phyloP scores from a whole-genome alignment of 2,329 filamentous ascomycete genomes.

The Aspergillus chevalieri region DNA sequence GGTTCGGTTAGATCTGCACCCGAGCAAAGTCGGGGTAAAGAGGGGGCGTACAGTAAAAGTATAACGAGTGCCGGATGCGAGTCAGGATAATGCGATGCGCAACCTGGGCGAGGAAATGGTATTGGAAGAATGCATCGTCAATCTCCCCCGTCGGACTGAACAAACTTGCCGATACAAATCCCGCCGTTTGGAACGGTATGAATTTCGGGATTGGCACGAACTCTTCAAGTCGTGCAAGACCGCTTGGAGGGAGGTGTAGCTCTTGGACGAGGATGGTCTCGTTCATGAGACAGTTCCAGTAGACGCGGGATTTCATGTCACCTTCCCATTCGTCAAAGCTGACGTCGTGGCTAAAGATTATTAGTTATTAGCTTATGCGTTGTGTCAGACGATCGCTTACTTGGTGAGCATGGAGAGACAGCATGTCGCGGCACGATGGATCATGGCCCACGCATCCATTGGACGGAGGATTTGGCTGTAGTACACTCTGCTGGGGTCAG shows the following conservation, averaged over 20 bases:
- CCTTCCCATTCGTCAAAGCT: constrained; percentile 49
- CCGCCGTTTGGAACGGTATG: constrained; percentile 37
- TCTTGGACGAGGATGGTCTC: constrained; percentile 53
- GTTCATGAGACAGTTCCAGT: constrained; percentile 53
- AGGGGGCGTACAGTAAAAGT: constrained; percentile 39
- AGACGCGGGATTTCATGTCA: constrained; percentile 52
- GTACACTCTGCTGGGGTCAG: constrained; percentile 32
- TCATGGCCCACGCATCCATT: constrained; percentile 50
- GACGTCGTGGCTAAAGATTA: constrained; percentile 28
- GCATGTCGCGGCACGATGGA: constrained; percentile 47
- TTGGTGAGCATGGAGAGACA: constrained; percentile 46
- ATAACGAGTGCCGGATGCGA: constrained; percentile 47
- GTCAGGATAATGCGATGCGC: constrained; percentile 52
- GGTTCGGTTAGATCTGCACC: not conserved
- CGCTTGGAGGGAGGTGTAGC: constrained; percentile 47
- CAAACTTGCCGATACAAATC: constrained; percentile 26
- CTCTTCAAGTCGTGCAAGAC: constrained; percentile 47
- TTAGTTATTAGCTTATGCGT: constrained; percentile 1
- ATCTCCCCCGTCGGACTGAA: constrained; percentile 31
- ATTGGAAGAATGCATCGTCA: constrained; percentile 51
- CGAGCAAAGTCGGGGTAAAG: not conserved
- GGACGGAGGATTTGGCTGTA: constrained; percentile 49
- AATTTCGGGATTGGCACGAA: constrained; percentile 51
- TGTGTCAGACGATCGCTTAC: constrained; percentile 15
- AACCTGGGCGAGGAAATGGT: constrained; percentile 53